These are phyloP conservation scores for Backusella morwellensis DNA, from an alignment of 192 early-diverging fungal species.

Conservation along the genomic window DNA sequence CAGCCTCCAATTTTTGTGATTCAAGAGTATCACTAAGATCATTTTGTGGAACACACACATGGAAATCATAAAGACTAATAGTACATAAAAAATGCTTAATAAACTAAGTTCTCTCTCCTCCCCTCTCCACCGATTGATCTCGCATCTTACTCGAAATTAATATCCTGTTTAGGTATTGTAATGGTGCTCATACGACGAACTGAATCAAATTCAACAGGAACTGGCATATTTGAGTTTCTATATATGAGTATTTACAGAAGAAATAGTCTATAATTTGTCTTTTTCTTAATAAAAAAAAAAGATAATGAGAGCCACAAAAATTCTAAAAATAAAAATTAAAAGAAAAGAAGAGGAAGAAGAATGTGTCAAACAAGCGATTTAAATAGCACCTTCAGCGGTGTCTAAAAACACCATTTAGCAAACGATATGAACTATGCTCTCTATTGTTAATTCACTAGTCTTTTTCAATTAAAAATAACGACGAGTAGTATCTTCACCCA, in stretches of 20 bases:
- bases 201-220: conserved; percentile 30
- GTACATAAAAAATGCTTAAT: background rate
- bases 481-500: background rate
- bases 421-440: background rate
- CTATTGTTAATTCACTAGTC: background rate
- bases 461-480: background rate
- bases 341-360: background rate
- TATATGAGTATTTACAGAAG: background rate
- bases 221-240: conserved; percentile 15
- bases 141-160: conserved; percentile 30
- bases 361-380: background rate
- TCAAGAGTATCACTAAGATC: conserved; percentile 36
- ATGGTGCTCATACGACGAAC: conserved; percentile 30
- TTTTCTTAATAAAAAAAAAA: background rate
- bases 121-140: background rate
- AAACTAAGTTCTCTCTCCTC: background rate
- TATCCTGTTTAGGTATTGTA: conserved; percentile 32
- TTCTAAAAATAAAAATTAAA: background rate
- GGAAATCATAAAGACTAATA: conserved; percentile 26
- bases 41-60: conserved; percentile 17
- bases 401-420: background rate
- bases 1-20: conserved; percentile 69
- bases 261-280: background rate
- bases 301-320: background rate
- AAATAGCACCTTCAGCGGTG: background rate